Conservation (phyloP, 768 basidiomycete species). For the Tylopilus sp. region DNA sequence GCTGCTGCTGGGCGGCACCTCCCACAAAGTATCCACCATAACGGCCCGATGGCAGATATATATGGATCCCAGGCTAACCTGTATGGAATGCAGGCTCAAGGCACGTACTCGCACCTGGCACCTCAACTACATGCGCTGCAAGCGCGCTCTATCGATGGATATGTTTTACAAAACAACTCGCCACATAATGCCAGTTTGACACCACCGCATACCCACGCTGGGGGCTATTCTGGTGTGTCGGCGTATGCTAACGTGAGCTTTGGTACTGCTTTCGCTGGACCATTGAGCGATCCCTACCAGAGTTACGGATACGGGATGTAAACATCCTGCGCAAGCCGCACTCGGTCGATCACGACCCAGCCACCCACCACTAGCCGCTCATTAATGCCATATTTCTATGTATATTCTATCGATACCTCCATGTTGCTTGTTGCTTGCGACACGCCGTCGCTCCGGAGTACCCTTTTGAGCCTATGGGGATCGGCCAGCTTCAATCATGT, state of each 20-base stretch:
- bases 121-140: constrained; percentile 58
- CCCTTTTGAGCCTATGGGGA: constrained; percentile 33
- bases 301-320: constrained; percentile 81
- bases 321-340: constrained; percentile 27
- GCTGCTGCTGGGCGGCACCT: constrained; percentile 59
- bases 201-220: constrained; percentile 51
- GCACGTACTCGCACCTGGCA: constrained; percentile 50
- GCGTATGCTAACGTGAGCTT: constrained; percentile 53
- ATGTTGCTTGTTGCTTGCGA: constrained; percentile 34
- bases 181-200: constrained; percentile 62
- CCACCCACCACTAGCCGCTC: constrained; percentile 20
- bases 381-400: constrained; percentile 36
- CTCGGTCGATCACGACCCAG: constrained; percentile 22
- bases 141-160: constrained; percentile 74
- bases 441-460: constrained; percentile 37
- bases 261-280: constrained; percentile 45
- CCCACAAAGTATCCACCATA: constrained; percentile 48
- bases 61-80: constrained; percentile 61
- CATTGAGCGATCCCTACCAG: constrained; percentile 75
- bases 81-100: constrained; percentile 57
- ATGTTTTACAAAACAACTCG: constrained; percentile 73
- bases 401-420: constrained; percentile 37
- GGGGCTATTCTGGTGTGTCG: constrained; percentile 56
- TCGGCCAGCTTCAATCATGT: constrained; percentile 43
- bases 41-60: constrained; percentile 58